Conservation (phyloP, 2,329 filamentous ascomycete genomes). For the Pyricularia pennisetigena region DNA sequence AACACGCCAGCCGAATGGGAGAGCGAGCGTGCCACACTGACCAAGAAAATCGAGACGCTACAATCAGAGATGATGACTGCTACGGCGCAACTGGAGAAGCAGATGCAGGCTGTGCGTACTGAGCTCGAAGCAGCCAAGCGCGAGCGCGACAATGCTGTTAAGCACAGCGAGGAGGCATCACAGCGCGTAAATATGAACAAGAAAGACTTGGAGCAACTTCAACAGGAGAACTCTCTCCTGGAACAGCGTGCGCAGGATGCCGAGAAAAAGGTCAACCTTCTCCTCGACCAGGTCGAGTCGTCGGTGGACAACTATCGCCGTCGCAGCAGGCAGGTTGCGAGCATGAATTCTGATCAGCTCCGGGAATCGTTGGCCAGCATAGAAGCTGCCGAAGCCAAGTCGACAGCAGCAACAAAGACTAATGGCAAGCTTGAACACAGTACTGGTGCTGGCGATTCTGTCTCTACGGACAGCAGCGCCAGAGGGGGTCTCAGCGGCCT, state of each 20-base stretch:
- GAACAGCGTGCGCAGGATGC: slow-evolving; percentile 82
- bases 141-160: slow-evolving; percentile 59
- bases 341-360: slow-evolving; percentile 38
- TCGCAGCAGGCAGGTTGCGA: slow-evolving; percentile 50
- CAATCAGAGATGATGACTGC: slow-evolving; percentile 60
- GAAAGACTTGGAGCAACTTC: slow-evolving; percentile 69
- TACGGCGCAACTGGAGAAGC: slow-evolving; percentile 57
- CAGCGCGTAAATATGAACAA: slow-evolving; percentile 49
- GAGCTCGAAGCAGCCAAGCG: slow-evolving; percentile 56
- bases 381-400: slow-evolving; percentile 15
- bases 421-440: slow-evolving; percentile 16
- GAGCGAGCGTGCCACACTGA: slow-evolving; percentile 57
- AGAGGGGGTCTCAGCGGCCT: not conserved
- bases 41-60: slow-evolving; percentile 57
- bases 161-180: slow-evolving; percentile 41
- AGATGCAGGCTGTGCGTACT: slow-evolving; percentile 58
- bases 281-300: slow-evolving; percentile 88
- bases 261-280: slow-evolving; percentile 83
- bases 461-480: not conserved
- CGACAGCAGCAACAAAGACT: slow-evolving; percentile 17
- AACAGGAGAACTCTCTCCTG: slow-evolving; percentile 69
- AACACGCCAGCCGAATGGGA: slow-evolving; percentile 59
- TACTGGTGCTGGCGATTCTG: slow-evolving; percentile 10
- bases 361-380: slow-evolving; percentile 20
- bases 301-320: slow-evolving; percentile 93